A percentile compares a stretch with the other conserved stretches of the same genome.
phyloP scores from a whole-genome alignment of 345 rosid species.

The Salix koriyanagi region DNA sequence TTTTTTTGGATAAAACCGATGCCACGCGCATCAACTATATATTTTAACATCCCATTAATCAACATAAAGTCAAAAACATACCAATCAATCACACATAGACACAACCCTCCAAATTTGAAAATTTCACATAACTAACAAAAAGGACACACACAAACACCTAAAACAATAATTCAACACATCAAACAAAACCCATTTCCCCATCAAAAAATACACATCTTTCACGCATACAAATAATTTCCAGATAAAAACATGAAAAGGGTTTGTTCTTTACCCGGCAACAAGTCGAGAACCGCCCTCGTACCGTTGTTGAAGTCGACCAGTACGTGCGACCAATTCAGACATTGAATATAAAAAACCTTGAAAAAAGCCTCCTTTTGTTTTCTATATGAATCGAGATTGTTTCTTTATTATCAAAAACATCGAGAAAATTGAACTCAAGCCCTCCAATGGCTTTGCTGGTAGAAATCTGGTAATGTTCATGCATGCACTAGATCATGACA shows the following conservation, averaged over 20 bases:
- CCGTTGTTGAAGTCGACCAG: constrained; percentile 97
- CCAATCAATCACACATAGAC: neutral
- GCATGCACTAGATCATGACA: constrained; percentile 29
- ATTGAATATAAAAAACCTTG: constrained; percentile 17
- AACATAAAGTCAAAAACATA: neutral
- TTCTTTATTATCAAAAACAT: neutral
- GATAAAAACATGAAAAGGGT: neutral
- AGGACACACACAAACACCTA: neutral
- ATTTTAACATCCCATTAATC: neutral
- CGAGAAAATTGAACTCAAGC: constrained; percentile 8
- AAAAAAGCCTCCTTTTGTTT: neutral
- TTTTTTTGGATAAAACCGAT: neutral
- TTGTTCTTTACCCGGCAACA: constrained; percentile 68
- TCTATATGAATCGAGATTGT: neutral
- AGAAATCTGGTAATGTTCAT: constrained; percentile 19
- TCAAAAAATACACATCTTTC: neutral
- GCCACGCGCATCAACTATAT: neutral
- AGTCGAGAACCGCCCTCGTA: constrained; percentile 90
- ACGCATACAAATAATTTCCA: neutral
- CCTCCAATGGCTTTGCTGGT: neutral
- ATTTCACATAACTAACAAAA: neutral
- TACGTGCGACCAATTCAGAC: constrained; percentile 95
- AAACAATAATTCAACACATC: neutral
- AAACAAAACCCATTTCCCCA: neutral
- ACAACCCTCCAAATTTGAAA: neutral